Evolutionary conservation across 129 eudicot species (phyloP).

Genomic region (Centaurea solstitialis): DNA sequence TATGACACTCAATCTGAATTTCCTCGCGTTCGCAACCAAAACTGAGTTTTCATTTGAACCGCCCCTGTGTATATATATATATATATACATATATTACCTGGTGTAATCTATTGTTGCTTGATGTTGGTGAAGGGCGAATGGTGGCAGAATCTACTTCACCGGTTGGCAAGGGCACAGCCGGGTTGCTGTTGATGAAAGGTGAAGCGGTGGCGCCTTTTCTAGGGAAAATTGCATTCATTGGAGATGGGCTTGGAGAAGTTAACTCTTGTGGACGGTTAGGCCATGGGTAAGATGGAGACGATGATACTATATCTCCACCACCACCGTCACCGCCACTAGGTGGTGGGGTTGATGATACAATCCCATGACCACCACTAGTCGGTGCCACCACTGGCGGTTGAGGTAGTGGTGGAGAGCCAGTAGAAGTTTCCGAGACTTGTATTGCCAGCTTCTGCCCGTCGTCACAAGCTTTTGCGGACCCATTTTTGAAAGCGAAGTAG

Average conservation of each 20-base stretch:
- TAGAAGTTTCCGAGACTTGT: constrained; percentile 45
- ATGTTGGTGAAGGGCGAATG: constrained; percentile 60
- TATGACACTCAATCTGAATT: no score
- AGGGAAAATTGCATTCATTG: constrained; percentile 36
- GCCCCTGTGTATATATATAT: neutral
- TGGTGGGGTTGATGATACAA: constrained; percentile 54
- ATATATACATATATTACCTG: constrained; percentile 38
- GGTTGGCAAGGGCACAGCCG: constrained; percentile 91
- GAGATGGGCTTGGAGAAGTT: constrained; percentile 65
- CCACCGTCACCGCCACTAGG: constrained; percentile 14
- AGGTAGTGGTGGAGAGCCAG: constrained; percentile 29
- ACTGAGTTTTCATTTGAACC: no score
- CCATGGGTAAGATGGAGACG: constrained; percentile 92
- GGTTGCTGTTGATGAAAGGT: constrained; percentile 89
- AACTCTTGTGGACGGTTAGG: constrained; percentile 73
- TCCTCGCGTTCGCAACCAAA: no score
- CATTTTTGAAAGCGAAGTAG: constrained; percentile 88
- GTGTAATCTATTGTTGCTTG: constrained; percentile 26
- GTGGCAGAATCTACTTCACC: constrained; percentile 95
- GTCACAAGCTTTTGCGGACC: constrained; percentile 56
- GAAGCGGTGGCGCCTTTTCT: constrained; percentile 41
- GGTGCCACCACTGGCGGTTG: constrained; percentile 49
- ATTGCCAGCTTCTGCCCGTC: constrained; percentile 69
- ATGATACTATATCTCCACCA: constrained; percentile 57
- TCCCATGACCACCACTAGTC: constrained; percentile 35